phyloP scores from a whole-genome alignment of 768 basidiomycete species.

The Xerocomellus intermedius region DNA sequence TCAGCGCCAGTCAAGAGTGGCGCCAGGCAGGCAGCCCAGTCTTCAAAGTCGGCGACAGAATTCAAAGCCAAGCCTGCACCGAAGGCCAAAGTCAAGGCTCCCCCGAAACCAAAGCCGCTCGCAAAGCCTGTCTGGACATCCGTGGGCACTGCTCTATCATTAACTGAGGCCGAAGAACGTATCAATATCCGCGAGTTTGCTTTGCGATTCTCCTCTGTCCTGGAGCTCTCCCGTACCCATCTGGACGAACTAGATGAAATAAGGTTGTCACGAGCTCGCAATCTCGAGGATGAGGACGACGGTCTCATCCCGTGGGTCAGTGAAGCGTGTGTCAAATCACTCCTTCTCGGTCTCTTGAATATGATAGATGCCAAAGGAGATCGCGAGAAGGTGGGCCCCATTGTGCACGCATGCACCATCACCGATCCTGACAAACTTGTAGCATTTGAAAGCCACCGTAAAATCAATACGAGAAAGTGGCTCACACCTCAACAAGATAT shows the following conservation, averaged over 20 bases:
- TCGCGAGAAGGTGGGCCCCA: conserved; percentile 30
- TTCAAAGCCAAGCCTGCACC: conserved; percentile 19
- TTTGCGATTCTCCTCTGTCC: conserved; percentile 55
- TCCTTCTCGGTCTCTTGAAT: conserved; percentile 61
- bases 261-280: conserved; percentile 33
- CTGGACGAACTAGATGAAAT: conserved; percentile 66
- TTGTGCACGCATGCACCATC: neutral
- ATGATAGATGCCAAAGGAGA: conserved; percentile 47
- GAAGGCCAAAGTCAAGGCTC: conserved; percentile 26
- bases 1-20: conserved; percentile 12
- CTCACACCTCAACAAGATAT: conserved; percentile 60
- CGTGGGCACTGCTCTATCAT: conserved; percentile 43
- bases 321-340: conserved; percentile 60
- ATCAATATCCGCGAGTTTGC: conserved; percentile 75
- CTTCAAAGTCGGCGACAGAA: conserved; percentile 9
- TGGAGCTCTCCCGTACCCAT: conserved; percentile 50
- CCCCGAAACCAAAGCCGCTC: conserved; percentile 37
- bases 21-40: conserved; percentile 3
- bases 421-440: neutral
- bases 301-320: conserved; percentile 55
- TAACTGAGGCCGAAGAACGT: conserved; percentile 53
- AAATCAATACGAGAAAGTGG: conserved; percentile 55
- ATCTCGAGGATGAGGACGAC: conserved; percentile 38
- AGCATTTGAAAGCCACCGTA: conserved; percentile 36
- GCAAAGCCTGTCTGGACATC: conserved; percentile 53